Percentiles rank a stretch among this genome's conserved stretches.
These are phyloP conservation scores for Tetrahymena elliotti DNA, from an alignment of 73 alveolate species.

Conservation along the genomic window DNA sequence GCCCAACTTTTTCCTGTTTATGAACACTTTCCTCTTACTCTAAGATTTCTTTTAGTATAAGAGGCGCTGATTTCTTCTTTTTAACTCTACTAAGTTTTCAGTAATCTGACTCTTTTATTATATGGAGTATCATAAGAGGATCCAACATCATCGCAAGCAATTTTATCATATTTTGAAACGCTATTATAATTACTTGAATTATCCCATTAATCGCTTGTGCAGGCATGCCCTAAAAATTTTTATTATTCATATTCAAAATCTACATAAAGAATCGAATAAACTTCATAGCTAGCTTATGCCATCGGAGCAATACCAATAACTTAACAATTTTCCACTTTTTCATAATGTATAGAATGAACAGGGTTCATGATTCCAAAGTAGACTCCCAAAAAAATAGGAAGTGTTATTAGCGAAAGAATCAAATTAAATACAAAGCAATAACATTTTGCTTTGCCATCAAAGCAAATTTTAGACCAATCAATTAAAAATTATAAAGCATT, in stretches of 20 bases:
- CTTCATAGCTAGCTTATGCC: background rate
- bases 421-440: background rate
- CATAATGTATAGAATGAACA: background rate
- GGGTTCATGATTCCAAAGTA: background rate
- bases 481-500: too few relatives aligned
- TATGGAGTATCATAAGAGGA: background rate
- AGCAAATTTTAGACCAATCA: background rate
- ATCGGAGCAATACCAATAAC: background rate
- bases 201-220: background rate
- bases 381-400: background rate
- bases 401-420: too few relatives aligned
- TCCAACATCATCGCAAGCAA: background rate
- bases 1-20: too few relatives aligned
- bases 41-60: too few relatives aligned
- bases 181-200: background rate
- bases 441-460: too few relatives aligned
- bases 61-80: background rate
- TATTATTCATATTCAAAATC: background rate
- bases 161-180: background rate
- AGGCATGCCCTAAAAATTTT: background rate
- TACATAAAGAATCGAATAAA: background rate
- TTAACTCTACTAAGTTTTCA: background rate
- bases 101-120: background rate
- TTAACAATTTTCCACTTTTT: background rate
- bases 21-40: too few relatives aligned